Evolutionary conservation across 345 rosid genomes (phyloP), one percentile per base, ranked within the genome.

Genomic region (Arabis alpina): DNA sequence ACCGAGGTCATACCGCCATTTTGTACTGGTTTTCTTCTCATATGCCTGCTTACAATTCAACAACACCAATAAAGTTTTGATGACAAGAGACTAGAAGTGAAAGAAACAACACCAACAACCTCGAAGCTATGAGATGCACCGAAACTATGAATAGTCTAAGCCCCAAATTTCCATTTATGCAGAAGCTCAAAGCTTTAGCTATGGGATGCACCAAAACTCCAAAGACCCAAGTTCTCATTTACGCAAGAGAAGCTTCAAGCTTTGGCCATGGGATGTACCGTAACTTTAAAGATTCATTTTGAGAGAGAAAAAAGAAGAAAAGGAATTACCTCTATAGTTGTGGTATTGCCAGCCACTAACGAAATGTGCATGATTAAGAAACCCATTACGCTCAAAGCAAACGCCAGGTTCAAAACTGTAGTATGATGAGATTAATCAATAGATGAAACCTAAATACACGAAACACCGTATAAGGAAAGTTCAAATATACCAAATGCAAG

Each of bases 1-100:
- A 53, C 99, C 99, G 45, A 95, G 91, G 71, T 95, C 99, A 75
- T 90, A 95, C 39, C 87, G 92, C 99, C 99, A 95, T 70, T 85
- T 92, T 54, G 90, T 79, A 51, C 86, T 81, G 60, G 86, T 86
- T 75, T 89, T 94, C 92, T 94, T 94, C 82, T 94, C 99, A 80
- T 91, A 95, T 66, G 98, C 99, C 99, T 95, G 77, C 52, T 57
- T 68, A 49, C 61, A 54, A 60, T 13, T 49, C 73, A 74, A 52
- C 19, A 53, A 56, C 56, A 67, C 34, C 44, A 19, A 19, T 19
- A 60, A 43, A 51, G 10, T 36, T 43, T 39, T 73, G 14, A 74
- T 50, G 47, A 49, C 41, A 54, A 5, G 50, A n/a, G n/a, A 14
- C 9, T 19, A 19, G 23, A 19, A 7, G 2, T 5, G 19, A 27